phyloP scores from a whole-genome alignment of 768 basidiomycete species.

The Calvatia gigantea region DNA sequence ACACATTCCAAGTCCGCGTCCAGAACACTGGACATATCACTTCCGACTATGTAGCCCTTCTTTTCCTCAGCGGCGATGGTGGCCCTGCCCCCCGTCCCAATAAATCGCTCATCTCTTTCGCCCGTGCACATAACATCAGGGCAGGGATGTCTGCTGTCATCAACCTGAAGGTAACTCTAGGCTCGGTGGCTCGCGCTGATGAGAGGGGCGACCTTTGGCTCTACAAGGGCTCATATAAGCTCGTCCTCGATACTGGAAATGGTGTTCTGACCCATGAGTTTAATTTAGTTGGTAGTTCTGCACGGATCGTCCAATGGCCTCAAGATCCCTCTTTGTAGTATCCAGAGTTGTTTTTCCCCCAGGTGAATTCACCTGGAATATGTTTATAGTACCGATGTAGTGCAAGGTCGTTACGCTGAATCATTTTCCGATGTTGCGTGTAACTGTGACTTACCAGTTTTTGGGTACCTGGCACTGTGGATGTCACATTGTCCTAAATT shows the following conservation, averaged over 20 bases:
- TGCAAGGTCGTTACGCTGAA: neutral
- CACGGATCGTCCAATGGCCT: conserved; percentile 40
- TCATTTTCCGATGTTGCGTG: no score
- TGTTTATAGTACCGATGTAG: neutral
- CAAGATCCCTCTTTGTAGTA: conserved; percentile 19
- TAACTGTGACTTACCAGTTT: neutral
- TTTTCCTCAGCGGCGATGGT: conserved; percentile 44
- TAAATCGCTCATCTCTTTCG: conserved; percentile 48
- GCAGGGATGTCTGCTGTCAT: conserved; percentile 25
- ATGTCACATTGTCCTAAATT: neutral
- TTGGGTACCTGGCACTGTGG: neutral
- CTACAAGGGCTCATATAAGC: conserved; percentile 39
- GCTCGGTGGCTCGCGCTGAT: conserved; percentile 47
- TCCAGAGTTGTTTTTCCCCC: no score
- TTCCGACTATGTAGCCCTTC: conserved; percentile 54
- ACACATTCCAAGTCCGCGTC: conserved; percentile 45
- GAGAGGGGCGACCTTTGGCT: conserved; percentile 41
- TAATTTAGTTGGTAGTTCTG: conserved; percentile 36
- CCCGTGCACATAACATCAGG: conserved; percentile 30
- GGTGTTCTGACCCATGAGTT: conserved; percentile 37
- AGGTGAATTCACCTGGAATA: no score
- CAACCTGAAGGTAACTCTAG: conserved; percentile 40
- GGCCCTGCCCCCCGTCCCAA: conserved; percentile 51
- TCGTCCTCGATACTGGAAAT: conserved; percentile 39
- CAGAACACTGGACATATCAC: conserved; percentile 44